These are phyloP conservation scores for Fusarium mangiferae DNA, from an alignment of 2,329 filamentous ascomycete genomes.

Conservation along the genomic window DNA sequence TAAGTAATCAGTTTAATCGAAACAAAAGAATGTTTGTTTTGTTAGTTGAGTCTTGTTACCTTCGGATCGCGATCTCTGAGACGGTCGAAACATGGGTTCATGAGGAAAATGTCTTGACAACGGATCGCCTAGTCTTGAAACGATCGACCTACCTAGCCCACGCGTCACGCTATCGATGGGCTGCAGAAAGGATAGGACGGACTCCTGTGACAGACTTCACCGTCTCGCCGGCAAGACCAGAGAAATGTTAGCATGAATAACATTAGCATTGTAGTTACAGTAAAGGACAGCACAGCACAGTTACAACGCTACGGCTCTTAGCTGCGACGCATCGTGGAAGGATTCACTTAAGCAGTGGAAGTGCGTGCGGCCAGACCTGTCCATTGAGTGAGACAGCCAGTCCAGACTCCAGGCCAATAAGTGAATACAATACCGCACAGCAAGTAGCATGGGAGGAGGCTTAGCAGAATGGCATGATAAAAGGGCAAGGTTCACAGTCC, in stretches of 20 bases:
- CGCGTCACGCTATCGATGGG: conserved; percentile 28
- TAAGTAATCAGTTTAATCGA: conserved; percentile 2
- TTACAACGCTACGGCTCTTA: not conserved
- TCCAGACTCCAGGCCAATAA: not conserved
- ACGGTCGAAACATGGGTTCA: conserved; percentile 22
- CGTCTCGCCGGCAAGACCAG: conserved; percentile 12
- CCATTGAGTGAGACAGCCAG: conserved; percentile 31
- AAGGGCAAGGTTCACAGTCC: conserved; percentile 9
- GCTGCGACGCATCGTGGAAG: conserved; percentile 2
- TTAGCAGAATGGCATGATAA: conserved; percentile 27
- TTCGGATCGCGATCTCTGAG: conserved; percentile 29
- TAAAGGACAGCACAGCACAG: not conserved
- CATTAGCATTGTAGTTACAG: not conserved
- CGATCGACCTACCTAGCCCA: conserved; percentile 23
- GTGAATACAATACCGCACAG: not conserved
- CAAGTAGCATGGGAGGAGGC: not conserved
- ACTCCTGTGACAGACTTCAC: conserved; percentile 11
- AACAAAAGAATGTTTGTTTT: conserved; percentile 16
- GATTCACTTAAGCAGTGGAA: conserved; percentile 5
- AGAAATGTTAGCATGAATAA: not conserved
- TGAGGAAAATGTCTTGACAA: conserved; percentile 22
- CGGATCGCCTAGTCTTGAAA: conserved; percentile 30
- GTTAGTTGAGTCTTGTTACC: not conserved
- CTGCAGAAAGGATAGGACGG: conserved; percentile 2
- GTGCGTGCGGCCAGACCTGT: conserved; percentile 2